A percentile compares a stretch with the other conserved stretches of the same genome.
phyloP scores from a whole-genome alignment of 371 early-diverging fungal genomes.

The Mortierella sp. region DNA sequence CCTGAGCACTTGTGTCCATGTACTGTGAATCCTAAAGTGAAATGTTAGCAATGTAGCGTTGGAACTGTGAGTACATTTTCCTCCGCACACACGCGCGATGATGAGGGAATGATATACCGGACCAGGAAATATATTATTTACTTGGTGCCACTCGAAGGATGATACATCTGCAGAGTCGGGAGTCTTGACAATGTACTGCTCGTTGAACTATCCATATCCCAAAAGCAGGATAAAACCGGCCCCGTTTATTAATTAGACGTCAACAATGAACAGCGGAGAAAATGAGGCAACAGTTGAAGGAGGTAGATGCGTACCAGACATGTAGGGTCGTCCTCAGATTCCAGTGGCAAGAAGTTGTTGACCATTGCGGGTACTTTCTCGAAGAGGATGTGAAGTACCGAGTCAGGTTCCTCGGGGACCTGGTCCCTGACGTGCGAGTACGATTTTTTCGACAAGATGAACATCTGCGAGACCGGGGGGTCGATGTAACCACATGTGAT shows the following conservation, averaged over 20 bases:
- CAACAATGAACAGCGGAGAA: background rate
- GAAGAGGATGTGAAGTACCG: conserved; percentile 34
- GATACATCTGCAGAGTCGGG: conserved; percentile 30
- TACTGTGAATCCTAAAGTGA: conserved; percentile 40
- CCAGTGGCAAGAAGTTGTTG: conserved; percentile 24
- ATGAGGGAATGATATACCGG: background rate
- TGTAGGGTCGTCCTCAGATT: conserved; percentile 13
- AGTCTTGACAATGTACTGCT: conserved; percentile 54
- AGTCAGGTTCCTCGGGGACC: conserved; percentile 46
- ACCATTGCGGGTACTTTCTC: conserved; percentile 28
- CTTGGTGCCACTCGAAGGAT: conserved; percentile 48
- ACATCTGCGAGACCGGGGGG: conserved; percentile 46
- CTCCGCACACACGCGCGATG: background rate
- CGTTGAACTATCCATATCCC: conserved; percentile 36
- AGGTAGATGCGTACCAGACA: conserved; percentile 22
- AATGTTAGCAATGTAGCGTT: background rate
- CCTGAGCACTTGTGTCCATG: conserved; percentile 38
- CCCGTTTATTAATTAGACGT: background rate
- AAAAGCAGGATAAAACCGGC: background rate
- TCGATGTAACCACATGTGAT: conserved; percentile 49
- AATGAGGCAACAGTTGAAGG: background rate
- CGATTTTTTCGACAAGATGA: conserved; percentile 31
- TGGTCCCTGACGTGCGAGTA: conserved; percentile 36
- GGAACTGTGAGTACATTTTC: background rate
- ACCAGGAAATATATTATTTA: background rate